phyloP scores from a whole-genome alignment of 768 basidiomycete genomes.

The Jaapia argillacea region DNA sequence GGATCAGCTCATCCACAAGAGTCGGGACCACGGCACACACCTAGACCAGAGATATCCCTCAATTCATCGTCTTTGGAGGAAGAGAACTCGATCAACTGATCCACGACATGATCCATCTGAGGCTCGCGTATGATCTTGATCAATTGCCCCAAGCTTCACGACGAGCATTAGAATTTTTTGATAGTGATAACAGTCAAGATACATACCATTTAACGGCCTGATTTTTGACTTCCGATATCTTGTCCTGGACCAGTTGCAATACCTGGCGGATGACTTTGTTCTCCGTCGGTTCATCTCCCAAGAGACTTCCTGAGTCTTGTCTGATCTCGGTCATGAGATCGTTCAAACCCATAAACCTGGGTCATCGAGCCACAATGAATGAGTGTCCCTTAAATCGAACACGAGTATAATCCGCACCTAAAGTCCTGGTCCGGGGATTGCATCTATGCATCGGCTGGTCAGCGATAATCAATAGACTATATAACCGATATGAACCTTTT shows the following conservation, averaged over 20 bases:
- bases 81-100: slow-evolving; percentile 81
- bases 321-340: slow-evolving; percentile 88
- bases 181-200: not conserved
- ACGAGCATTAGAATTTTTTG: no score
- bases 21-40: slow-evolving; percentile 32
- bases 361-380: slow-evolving; percentile 5
- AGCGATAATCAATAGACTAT: not conserved
- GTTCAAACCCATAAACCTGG: slow-evolving; percentile 92
- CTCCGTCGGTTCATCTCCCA: slow-evolving; percentile 81
- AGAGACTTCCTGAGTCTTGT: slow-evolving; percentile 63
- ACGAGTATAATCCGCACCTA: slow-evolving; percentile 39
- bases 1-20: not conserved
- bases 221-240: slow-evolving; percentile 97
- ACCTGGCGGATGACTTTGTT: slow-evolving; percentile 79
- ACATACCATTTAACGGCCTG: slow-evolving; percentile 89
- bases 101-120: slow-evolving; percentile 81
- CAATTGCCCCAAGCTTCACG: slow-evolving; percentile 72
- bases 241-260: slow-evolving; percentile 81
- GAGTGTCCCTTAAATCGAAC: slow-evolving; percentile 11
- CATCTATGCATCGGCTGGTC: slow-evolving; percentile 42
- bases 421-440: slow-evolving; percentile 88
- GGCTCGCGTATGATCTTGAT: slow-evolving; percentile 80
- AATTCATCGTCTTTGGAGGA: slow-evolving; percentile 85
- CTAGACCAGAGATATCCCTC: slow-evolving; percentile 88
- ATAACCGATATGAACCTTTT: slow-evolving; percentile 42